A percentile compares a stretch with the other conserved stretches of the same genome.
Evolutionary conservation across 352 stramenopile species (phyloP).

Genomic region (Plasmopara muralis): DNA sequence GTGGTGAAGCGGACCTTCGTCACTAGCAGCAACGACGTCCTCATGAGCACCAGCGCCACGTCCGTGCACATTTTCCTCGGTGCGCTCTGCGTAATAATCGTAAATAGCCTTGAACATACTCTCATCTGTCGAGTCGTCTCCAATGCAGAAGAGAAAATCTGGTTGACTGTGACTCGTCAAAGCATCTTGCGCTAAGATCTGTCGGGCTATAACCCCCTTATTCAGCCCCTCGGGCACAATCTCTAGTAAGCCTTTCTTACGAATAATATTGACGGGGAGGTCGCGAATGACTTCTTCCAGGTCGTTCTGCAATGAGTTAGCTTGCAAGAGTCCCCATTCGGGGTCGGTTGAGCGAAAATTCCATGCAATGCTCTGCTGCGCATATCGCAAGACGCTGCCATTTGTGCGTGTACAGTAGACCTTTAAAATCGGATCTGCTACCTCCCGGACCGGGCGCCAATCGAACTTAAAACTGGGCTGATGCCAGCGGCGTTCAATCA

Average conservation of each 20-base stretch:
- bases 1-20: slow-evolving; percentile 65
- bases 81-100: slow-evolving; percentile 85
- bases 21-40: slow-evolving; percentile 19
- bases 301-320: slow-evolving; percentile 88
- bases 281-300: slow-evolving; percentile 74
- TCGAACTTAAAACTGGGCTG: slow-evolving; percentile 81
- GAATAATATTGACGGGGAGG: slow-evolving; percentile 67
- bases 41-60: slow-evolving; percentile 18
- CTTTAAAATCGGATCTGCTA: slow-evolving; percentile 89
- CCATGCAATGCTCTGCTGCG: slow-evolving; percentile 94
- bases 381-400: slow-evolving; percentile 90
- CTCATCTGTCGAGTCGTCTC: slow-evolving; percentile 96
- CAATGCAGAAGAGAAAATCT: slow-evolving; percentile 95
- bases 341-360: slow-evolving; percentile 96
- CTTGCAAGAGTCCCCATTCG: slow-evolving; percentile 94
- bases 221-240: slow-evolving; percentile 93
- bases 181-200: slow-evolving; percentile 88
- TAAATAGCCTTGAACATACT: slow-evolving; percentile 96
- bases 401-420: slow-evolving; percentile 96
- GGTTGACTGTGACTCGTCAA: slow-evolving; percentile 70
- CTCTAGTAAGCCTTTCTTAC: slow-evolving; percentile 91
- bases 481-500: slow-evolving; percentile 54
- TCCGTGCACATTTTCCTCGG: slow-evolving; percentile 74
- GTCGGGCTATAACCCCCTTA: slow-evolving; percentile 95
- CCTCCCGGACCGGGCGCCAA: slow-evolving; percentile 89